Evolutionary conservation across 2,329 filamentous ascomycete species (phyloP).

Genomic region (Ampelomyces quisqualis): DNA sequence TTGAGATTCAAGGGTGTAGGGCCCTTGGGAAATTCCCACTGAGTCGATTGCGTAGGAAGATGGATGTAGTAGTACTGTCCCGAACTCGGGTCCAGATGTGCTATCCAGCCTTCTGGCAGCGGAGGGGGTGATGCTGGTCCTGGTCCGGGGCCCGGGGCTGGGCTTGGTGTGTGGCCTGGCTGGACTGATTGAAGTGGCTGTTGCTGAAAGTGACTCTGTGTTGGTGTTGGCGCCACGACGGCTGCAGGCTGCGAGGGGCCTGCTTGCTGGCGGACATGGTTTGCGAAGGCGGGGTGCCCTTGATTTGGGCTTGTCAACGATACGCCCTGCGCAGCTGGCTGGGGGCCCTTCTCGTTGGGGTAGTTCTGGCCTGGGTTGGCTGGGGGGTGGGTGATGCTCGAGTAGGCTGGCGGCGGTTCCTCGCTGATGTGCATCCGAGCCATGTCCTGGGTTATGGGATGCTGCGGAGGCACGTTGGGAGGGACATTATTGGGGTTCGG

Average conservation of each 20-base stretch:
- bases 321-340: conserved; percentile 29
- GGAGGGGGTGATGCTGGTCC: conserved; percentile 84
- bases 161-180: conserved; percentile 43
- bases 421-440: conserved; percentile 76
- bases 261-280: conserved; percentile 65
- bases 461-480: conserved; percentile 48
- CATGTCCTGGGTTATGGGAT: conserved; percentile 80
- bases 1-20: conserved; percentile 87
- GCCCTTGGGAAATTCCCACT: conserved; percentile 98
- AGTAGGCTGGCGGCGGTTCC: conserved; percentile 93
- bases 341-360: conserved; percentile 73
- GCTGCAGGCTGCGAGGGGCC: conserved; percentile 41
- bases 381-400: conserved; percentile 59
- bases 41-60: conserved; percentile 88
- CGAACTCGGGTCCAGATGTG: conserved; percentile 90
- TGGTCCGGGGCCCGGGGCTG: conserved; percentile 61
- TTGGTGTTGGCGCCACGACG: conserved; percentile 36
- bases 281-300: conserved; percentile 87
- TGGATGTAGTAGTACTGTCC: conserved; percentile 99
- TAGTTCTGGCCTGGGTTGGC: conserved; percentile 57
- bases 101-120: conserved; percentile 96
- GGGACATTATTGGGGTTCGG: conserved; percentile 26
- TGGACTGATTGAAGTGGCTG: conserved; percentile 24
- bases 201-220: conserved; percentile 26
- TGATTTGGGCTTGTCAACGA: conserved; percentile 47